phyloP scores from a whole-genome alignment of 2,329 filamentous ascomycete genomes.

The Sporothrix schenckii region DNA sequence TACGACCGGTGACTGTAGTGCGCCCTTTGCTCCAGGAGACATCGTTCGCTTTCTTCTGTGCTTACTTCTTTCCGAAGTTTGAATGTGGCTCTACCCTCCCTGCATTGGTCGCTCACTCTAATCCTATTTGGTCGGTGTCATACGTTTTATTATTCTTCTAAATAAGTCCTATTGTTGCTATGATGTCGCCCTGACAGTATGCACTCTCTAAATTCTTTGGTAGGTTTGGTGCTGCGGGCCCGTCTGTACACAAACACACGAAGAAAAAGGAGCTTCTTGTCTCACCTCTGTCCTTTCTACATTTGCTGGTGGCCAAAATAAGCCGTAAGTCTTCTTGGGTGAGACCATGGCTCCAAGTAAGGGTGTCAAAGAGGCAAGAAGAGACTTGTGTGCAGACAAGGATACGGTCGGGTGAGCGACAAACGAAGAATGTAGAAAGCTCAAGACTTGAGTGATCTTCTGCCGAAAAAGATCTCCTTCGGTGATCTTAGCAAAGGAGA shows the following conservation, averaged over 20 bases:
- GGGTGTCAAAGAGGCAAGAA: neutral
- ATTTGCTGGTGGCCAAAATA: neutral
- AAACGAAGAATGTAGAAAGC: neutral
- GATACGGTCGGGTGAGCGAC: neutral
- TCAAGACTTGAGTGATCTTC: neutral
- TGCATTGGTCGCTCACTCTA: neutral
- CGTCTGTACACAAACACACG: too few relatives aligned
- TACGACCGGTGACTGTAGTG: neutral
- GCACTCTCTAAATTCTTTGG: neutral
- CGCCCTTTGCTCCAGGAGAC: neutral
- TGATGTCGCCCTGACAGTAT: slow-evolving; percentile 1
- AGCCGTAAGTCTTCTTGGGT: neutral
- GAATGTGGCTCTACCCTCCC: neutral
- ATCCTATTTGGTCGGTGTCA: neutral
- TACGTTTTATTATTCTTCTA: neutral
- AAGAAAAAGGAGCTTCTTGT: neutral
- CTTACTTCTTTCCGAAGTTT: too few relatives aligned
- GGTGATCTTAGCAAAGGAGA: neutral
- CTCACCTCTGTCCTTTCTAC: neutral
- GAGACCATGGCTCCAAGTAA: neutral
- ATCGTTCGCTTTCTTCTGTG: neutral
- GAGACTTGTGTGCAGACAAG: neutral
- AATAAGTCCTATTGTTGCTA: neutral
- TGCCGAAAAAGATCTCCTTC: slow-evolving; percentile 17
- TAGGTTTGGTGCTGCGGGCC: too few relatives aligned